Conservation (phyloP, 139 green algal species). For the Picochlorum sp. region DNA sequence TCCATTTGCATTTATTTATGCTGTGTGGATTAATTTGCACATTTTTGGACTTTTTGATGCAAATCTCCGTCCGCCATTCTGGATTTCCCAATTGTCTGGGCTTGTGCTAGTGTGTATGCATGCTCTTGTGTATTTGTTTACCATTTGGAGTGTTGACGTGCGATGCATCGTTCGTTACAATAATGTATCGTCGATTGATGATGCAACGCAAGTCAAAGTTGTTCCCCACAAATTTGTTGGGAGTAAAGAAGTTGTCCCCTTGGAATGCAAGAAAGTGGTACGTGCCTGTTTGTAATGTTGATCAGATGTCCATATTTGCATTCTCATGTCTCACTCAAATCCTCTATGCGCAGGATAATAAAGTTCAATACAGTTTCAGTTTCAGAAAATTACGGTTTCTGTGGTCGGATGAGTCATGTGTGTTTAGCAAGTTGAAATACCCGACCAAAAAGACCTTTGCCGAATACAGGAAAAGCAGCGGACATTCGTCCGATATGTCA, state of each 20-base stretch:
- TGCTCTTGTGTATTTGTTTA: slow-evolving; percentile 19
- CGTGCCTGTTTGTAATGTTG: too few species aligned
- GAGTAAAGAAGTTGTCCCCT: slow-evolving; percentile 46
- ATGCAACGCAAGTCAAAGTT: slow-evolving; percentile 42
- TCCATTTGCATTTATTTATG: slow-evolving; percentile 10
- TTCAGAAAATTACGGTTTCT: slow-evolving; percentile 73
- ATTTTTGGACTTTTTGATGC: background rate
- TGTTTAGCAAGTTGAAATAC: slow-evolving; percentile 67
- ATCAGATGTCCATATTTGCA: too few species aligned
- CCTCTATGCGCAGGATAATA: slow-evolving; percentile 8
- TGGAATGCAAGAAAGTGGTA: slow-evolving; percentile 30
- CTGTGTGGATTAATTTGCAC: background rate
- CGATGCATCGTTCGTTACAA: slow-evolving; percentile 12
- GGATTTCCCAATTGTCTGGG: background rate
- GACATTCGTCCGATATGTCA: slow-evolving; percentile 34
- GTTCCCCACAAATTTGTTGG: slow-evolving; percentile 53
- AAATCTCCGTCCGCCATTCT: background rate
- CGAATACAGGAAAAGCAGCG: slow-evolving; percentile 32
- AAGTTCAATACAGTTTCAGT: slow-evolving; percentile 53
- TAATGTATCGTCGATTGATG: background rate
- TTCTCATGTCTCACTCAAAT: too few species aligned
- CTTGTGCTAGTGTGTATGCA: slow-evolving; percentile 6
- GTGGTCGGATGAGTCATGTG: slow-evolving; percentile 27
- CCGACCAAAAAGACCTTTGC: slow-evolving; percentile 51
- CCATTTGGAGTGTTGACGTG: slow-evolving; percentile 27